Evolutionary conservation across 192 early-diverging fungal species (phyloP), one percentile per base, ranked within the genome.

Genomic region (Cetraspora pellucida): DNA sequence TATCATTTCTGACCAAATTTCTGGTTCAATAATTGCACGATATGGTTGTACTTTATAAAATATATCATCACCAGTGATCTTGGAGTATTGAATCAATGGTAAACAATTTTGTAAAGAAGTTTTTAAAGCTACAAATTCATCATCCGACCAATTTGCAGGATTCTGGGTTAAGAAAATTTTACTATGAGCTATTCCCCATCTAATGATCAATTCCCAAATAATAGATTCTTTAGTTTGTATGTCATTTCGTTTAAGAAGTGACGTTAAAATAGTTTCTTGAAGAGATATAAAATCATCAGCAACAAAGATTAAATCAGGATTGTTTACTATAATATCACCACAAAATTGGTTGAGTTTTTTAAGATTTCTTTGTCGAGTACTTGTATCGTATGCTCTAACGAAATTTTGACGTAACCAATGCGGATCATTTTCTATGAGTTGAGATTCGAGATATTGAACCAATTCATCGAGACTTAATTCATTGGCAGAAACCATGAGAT

Each of bases 161-260:
- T 54, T 25, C 13, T 3, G 14, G 16, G 13, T 1, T 37, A n/a
- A 21, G 52, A 54, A 17, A 16, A 13, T 28, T 50, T n/a, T 10
- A 54, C 23, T 71, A 10, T 31, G 46, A 27, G 69, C 19, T 13
- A 71, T 19, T 55, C 69, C 69, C 69, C 69, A 71, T 52, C 30
- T 54, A 19, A 71, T 9, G 11, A 54, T 9, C 23, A 27, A 11
- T 31, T 49, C 27, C 69, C 69, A 71, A n/a, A 71, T 21, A 30
- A 54, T 3, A 28, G 13, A 3, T 19, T 52, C 47, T 28, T 47
- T 28, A n/a, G 50, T 71, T 52, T 31, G 2, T 23, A 71, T 8
- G 14, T 71, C 46, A 2, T 71, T 47, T 16, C 30, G 27, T 54
- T 14, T 8, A 54, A 71, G 23, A 5, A 71, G 19, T 17, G 45